Evolutionary conservation across 306 rosid species (phyloP), one percentile per base, ranked within the genome.

Genomic region (Rosa lucieae): DNA sequence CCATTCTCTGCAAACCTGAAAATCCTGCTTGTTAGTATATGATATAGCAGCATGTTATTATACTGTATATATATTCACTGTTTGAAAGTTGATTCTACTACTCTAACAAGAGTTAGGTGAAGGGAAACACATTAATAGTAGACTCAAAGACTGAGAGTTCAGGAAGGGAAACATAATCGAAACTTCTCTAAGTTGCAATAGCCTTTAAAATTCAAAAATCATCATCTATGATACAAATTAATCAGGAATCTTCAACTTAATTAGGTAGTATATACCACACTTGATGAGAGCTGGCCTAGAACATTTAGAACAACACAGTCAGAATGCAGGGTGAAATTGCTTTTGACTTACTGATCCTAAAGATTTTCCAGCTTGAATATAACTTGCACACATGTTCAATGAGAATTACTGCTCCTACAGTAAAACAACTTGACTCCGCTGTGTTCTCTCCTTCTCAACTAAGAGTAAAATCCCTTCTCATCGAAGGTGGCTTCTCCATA

Each of bases 1-100:
- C 99, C 99, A 96, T 82, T 93, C 97, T 82, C 98, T 88, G 74
- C 97, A 91, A 81, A 96, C 99, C 99, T 96, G 91, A 82, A 75
- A 80, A 85, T 10, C 58, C 63, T 70, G 35, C 52, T 32, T 29
- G 62, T 83, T 48, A 61, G 52, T 5, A 63, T 37, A 39, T 49
- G 42, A 58, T 35, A 71, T 43, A 43, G 43, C 32, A 44, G 70
- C 18, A 69, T 52, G 44, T 21, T 15, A 39, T 26, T 40, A 40
- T 18, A 67, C 46, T 32, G 21, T 40, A 20, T 66, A 43, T 52
- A 51, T 23, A 14, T 65, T 68, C 48, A 43, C 1, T 35, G 67
- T 21, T 32, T 51, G 23, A 40, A 46, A 46, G 82, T 61, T 69
- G 55, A 14, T 59, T 21, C 26, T 32, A 20, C 48, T n/a, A 81